Conservation (phyloP, 208 protist genomes). For the Leishmania lainsoni region DNA sequence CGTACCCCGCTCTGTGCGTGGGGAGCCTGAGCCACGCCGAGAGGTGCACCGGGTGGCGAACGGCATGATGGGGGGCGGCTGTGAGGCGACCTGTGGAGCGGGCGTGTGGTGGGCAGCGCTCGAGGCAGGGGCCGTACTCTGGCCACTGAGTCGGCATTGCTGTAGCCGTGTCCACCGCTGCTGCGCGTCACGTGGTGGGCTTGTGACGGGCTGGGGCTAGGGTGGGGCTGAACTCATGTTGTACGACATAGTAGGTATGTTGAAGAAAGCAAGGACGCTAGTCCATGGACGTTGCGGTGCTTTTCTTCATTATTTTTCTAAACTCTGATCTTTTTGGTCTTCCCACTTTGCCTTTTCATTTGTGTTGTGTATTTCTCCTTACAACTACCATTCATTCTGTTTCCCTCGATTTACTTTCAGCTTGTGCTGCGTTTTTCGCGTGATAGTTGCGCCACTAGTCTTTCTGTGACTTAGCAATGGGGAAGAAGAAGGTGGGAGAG, state of each 20-base stretch:
- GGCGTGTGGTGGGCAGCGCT: not conserved
- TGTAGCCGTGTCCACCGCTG: not conserved
- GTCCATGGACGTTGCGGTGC: not conserved
- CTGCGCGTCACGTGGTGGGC: not conserved
- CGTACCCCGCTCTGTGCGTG: not conserved
- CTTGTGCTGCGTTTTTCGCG: not conserved
- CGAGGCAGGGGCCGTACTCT: not conserved
- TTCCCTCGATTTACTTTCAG: not conserved
- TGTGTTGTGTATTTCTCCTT: not conserved
- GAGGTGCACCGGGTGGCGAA: too few relatives aligned
- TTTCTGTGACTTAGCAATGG: slow-evolving; percentile 41
- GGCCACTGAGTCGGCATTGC: not conserved
- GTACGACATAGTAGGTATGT: not conserved
- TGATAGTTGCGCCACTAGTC: not conserved
- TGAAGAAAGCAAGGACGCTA: too few relatives aligned
- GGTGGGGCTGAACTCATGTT: not conserved
- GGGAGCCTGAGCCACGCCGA: not conserved
- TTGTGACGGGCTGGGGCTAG: too few relatives aligned
- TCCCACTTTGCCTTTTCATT: not conserved
- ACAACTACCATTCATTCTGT: not conserved
- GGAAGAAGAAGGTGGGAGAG: slow-evolving; percentile 77
- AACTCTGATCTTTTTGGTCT: not conserved
- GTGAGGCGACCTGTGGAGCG: too few relatives aligned
- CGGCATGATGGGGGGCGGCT: too few relatives aligned
- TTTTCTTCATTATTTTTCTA: too few relatives aligned